These are phyloP conservation scores for Trypanosomatidae sp. DNA, from an alignment of 208 protist species.

Conservation along the genomic window DNA sequence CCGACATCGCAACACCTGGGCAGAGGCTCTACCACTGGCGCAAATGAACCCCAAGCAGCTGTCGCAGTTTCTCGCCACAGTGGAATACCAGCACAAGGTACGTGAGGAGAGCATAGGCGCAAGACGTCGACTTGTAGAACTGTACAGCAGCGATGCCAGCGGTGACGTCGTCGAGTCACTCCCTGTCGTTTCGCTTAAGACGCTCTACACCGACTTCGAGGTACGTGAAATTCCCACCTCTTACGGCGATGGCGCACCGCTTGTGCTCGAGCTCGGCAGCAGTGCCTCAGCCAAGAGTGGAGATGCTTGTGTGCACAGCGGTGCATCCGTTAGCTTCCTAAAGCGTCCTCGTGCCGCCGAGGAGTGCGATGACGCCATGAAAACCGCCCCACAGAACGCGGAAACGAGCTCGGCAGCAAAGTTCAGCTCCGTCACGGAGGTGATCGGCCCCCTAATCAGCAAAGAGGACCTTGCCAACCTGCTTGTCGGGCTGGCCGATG, in stretches of 20 bases:
- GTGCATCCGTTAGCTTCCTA: neutral
- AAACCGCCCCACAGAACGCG: neutral
- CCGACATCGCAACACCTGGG: neutral
- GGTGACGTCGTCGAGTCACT: constrained; percentile 9
- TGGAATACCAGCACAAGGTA: constrained; percentile 11
- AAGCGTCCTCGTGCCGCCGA: constrained; percentile 17
- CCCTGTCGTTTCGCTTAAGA: constrained; percentile 69
- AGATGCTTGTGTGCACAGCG: neutral
- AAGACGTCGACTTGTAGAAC: constrained; percentile 43
- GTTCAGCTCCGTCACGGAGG: constrained; percentile 6
- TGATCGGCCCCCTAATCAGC: constrained; percentile 34
- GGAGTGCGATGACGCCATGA: neutral
- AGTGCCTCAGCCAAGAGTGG: neutral
- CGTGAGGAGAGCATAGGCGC: constrained; percentile 73
- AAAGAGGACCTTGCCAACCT: constrained; percentile 52
- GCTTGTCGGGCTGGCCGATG: constrained; percentile 30
- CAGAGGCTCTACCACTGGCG: neutral
- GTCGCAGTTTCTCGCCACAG: constrained; percentile 7
- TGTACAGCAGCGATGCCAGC: constrained; percentile 14
- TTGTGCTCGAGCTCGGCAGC: constrained; percentile 48
- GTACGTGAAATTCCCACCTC: constrained; percentile 76
- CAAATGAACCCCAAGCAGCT: constrained; percentile 4
- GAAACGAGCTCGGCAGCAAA: neutral
- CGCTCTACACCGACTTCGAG: constrained; percentile 87
- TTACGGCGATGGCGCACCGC: constrained; percentile 61